Conservation (phyloP, 2,329 filamentous ascomycete genomes). For the Zymoseptoria pseudotritici region DNA sequence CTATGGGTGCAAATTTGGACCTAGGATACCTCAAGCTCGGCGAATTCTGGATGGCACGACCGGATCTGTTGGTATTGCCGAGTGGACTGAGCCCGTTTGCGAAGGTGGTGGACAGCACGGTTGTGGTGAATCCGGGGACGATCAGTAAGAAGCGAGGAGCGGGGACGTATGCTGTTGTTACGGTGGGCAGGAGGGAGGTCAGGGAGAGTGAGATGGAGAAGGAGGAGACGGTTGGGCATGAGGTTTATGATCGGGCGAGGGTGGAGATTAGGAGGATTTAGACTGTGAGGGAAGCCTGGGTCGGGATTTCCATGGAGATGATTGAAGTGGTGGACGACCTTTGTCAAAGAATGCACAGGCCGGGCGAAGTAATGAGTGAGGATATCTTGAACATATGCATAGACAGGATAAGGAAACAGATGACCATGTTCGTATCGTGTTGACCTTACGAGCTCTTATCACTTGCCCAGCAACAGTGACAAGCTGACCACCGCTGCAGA, state of each 20-base stretch:
- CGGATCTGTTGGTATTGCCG: conserved; percentile 77
- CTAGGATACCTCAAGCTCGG: conserved; percentile 77
- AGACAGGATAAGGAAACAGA: too few species aligned
- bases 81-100: conserved; percentile 80
- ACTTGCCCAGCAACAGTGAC: too few species aligned
- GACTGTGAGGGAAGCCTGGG: conserved; percentile 4
- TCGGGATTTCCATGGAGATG: not conserved
- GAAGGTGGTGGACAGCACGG: conserved; percentile 80
- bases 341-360: too few species aligned
- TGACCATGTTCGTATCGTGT: too few species aligned
- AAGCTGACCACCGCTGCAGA: too few species aligned
- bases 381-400: too few species aligned
- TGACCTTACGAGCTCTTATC: too few species aligned
- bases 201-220: conserved; percentile 51
- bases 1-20: conserved; percentile 73
- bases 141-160: conserved; percentile 76
- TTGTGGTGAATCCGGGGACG: conserved; percentile 84
- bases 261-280: conserved; percentile 80
- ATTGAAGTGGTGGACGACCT: too few species aligned
- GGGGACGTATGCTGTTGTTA: conserved; percentile 79
- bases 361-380: too few species aligned
- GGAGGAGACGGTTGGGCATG: conserved; percentile 59
- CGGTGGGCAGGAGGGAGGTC: conserved; percentile 58
- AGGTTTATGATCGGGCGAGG: conserved; percentile 71
- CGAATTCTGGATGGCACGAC: conserved; percentile 79